Percentiles rank a stretch among this genome's conserved stretches.
phyloP scores from a whole-genome alignment of 108 stramenopile genomes.

The Conticribra weissflogii region DNA sequence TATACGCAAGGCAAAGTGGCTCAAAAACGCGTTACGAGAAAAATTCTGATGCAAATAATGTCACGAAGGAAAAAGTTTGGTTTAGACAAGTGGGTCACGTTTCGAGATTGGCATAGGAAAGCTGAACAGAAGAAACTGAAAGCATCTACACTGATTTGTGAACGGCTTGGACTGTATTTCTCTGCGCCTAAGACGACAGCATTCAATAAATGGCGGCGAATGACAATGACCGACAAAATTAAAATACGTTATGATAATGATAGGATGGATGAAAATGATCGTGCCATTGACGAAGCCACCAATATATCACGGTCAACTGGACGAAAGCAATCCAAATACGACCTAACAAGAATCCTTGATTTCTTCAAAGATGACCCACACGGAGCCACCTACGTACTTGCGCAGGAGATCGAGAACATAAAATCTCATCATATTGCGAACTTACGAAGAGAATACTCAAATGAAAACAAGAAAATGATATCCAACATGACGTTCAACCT shows the following conservation, averaged over 20 bases:
- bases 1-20: slow-evolving; percentile 21
- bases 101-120: slow-evolving; percentile 32
- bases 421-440: slow-evolving; percentile 30
- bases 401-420: slow-evolving; percentile 41
- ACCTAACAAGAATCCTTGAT: slow-evolving; percentile 21
- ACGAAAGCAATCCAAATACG: background rate
- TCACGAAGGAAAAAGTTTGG: slow-evolving; percentile 39
- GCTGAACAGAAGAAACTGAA: slow-evolving; percentile 29
- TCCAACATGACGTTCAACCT: slow-evolving; percentile 13
- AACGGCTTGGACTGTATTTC: slow-evolving; percentile 10
- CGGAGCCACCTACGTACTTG: slow-evolving; percentile 43
- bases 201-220: slow-evolving; percentile 54
- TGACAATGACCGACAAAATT: slow-evolving; percentile 31
- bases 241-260: slow-evolving; percentile 5
- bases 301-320: background rate
- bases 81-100: slow-evolving; percentile 38
- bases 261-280: background rate
- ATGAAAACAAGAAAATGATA: slow-evolving; percentile 22
- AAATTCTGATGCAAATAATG: slow-evolving; percentile 36
- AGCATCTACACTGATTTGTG: slow-evolving; percentile 34
- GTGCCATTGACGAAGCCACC: background rate
- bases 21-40: slow-evolving; percentile 39
- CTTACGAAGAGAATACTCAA: slow-evolving; percentile 24
- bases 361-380: slow-evolving; percentile 40
- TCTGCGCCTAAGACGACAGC: slow-evolving; percentile 10